These are phyloP conservation scores for Cymbopogon flexuosus DNA, from an alignment of 202 grass and related monocot genomes.

Conservation along the genomic window DNA sequence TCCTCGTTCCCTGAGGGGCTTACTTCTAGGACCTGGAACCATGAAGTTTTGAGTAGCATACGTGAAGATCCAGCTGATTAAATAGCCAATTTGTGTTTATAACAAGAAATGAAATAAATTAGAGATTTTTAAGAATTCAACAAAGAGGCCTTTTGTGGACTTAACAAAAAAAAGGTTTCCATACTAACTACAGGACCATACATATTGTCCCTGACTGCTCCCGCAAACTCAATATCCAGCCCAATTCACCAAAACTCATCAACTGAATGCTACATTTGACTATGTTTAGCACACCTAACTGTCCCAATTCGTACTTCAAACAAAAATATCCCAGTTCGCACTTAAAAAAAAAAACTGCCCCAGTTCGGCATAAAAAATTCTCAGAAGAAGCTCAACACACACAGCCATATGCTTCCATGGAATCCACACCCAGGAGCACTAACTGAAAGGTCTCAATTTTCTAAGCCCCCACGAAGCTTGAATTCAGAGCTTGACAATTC, in stretches of 20 bases:
- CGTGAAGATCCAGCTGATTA: not conserved
- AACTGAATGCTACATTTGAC: not conserved
- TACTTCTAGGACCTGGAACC: conserved; percentile 39
- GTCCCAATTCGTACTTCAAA: too few species aligned
- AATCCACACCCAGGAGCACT: not conserved
- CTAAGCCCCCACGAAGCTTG: not conserved
- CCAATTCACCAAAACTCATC: not conserved
- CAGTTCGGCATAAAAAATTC: not conserved
- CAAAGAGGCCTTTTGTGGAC: not conserved
- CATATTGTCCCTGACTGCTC: not conserved
- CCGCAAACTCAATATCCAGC: not conserved
- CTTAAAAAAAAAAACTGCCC: too few species aligned
- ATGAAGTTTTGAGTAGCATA: conserved; percentile 1
- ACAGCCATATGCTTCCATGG: not conserved
- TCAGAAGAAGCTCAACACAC: not conserved
- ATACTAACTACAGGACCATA: not conserved
- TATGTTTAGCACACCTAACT: not conserved
- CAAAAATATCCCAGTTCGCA: too few species aligned
- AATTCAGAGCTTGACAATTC: not conserved
- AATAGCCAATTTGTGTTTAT: conserved; percentile 19
- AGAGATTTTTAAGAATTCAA: not conserved
- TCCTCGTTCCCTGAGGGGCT: conserved; percentile 27
- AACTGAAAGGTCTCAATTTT: conserved; percentile 1
- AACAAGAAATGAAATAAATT: not conserved
- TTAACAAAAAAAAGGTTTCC: not conserved